A percentile compares a stretch with the other conserved stretches of the same genome.
Conservation (phyloP, 371 early-diverging fungal genomes). For the Catenaria anguillulae region DNA sequence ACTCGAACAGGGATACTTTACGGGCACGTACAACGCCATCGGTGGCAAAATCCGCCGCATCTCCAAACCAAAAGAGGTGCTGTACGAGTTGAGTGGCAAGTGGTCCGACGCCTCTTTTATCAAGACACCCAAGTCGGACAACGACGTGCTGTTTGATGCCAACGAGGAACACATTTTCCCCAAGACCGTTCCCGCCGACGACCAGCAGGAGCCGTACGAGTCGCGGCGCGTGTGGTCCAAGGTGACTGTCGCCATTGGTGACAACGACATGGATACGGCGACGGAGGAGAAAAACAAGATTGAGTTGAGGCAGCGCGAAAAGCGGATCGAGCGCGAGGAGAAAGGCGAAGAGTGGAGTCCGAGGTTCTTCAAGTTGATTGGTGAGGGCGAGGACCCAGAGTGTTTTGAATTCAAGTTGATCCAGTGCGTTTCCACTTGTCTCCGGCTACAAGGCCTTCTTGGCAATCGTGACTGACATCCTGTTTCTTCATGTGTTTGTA, state of each 20-base stretch:
- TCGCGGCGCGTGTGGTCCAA: slow-evolving; percentile 72
- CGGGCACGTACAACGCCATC: slow-evolving; percentile 65
- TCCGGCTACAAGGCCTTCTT: background rate
- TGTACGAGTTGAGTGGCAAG: slow-evolving; percentile 70
- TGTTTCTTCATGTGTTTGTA: background rate
- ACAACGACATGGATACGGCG: slow-evolving; percentile 54
- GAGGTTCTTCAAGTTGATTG: slow-evolving; percentile 22
- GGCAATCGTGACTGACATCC: background rate
- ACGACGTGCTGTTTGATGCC: slow-evolving; percentile 52
- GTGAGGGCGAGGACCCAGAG: slow-evolving; percentile 18
- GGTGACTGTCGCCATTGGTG: slow-evolving; percentile 55
- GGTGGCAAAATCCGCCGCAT: slow-evolving; percentile 65
- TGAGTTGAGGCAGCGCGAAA: slow-evolving; percentile 66
- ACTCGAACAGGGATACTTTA: slow-evolving; percentile 57
- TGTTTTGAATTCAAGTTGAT: background rate
- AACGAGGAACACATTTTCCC: slow-evolving; percentile 40
- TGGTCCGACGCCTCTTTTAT: slow-evolving; percentile 69
- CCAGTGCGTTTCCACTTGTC: background rate
- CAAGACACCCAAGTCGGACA: slow-evolving; percentile 13
- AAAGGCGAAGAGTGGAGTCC: slow-evolving; percentile 17
- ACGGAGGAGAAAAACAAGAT: slow-evolving; percentile 66
- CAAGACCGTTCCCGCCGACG: slow-evolving; percentile 52
- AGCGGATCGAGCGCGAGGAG: slow-evolving; percentile 42
- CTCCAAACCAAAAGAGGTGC: slow-evolving; percentile 46
- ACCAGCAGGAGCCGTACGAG: slow-evolving; percentile 65